Evolutionary conservation across 768 basidiomycete species (phyloP).

Genomic region (Leccinum obscurum): DNA sequence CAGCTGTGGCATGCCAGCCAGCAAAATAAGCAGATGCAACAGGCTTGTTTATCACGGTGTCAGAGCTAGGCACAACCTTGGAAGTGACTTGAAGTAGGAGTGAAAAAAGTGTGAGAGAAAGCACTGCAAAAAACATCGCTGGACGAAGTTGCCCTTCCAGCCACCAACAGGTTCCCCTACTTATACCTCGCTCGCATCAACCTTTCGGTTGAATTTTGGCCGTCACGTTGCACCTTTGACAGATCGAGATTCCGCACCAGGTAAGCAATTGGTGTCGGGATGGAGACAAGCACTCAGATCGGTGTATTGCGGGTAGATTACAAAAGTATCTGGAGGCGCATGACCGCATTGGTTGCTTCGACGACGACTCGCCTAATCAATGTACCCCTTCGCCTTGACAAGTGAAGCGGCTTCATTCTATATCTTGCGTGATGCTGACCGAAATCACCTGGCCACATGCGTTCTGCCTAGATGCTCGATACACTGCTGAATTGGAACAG

Average conservation of each 20-base stretch:
- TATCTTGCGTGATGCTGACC: background rate
- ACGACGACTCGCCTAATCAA: background rate
- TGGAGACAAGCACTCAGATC: background rate
- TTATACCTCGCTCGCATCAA: background rate
- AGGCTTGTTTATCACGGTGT: slow-evolving; percentile 39
- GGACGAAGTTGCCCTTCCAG: background rate
- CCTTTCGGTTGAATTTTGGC: background rate
- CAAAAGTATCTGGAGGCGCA: background rate
- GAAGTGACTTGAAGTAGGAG: background rate
- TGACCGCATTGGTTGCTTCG: background rate
- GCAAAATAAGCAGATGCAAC: slow-evolving; percentile 62
- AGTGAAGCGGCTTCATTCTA: background rate
- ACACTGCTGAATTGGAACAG: background rate
- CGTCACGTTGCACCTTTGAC: background rate
- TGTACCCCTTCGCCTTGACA: background rate
- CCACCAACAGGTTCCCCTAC: background rate
- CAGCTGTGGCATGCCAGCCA: slow-evolving; percentile 54
- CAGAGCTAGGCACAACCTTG: slow-evolving; percentile 2
- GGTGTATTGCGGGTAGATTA: background rate
- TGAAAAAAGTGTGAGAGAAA: background rate
- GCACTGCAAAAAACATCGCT: background rate
- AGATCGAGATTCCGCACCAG: background rate
- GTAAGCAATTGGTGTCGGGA: background rate
- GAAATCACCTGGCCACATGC: background rate
- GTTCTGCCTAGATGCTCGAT: background rate